Conservation (phyloP, 129 eudicot genomes). For the Flaveria brownii region DNA sequence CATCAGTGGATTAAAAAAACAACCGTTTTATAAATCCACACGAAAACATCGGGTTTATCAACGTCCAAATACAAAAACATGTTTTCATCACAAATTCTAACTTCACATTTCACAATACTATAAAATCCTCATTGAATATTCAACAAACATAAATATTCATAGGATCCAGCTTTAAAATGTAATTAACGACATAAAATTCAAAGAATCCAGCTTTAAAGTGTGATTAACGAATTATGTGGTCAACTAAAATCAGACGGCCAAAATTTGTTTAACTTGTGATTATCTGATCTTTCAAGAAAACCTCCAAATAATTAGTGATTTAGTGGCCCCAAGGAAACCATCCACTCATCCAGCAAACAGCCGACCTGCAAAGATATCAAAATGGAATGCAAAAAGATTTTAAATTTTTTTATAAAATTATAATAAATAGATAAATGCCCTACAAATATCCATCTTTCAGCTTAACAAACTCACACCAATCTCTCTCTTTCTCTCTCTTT, state of each 20-base stretch:
- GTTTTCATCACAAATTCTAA: neutral
- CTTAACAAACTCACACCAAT: neutral
- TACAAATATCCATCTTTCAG: constrained; percentile 29
- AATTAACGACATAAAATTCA: constrained; percentile 6
- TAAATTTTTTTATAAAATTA: no score
- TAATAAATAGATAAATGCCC: neutral
- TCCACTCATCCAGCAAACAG: constrained; percentile 7
- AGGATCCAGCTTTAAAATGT: constrained; percentile 2
- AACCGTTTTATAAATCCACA: no score
- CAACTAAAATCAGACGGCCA: constrained; percentile 11
- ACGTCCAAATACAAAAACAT: neutral
- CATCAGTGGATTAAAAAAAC: no score
- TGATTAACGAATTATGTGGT: neutral
- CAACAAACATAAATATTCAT: neutral
- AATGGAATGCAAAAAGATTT: neutral
- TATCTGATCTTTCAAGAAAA: constrained; percentile 22
- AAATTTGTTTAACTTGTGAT: neutral
- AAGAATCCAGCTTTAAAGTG: neutral
- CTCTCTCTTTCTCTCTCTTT: neutral
- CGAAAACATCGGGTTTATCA: no score
- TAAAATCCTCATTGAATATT: neutral
- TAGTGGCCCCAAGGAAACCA: neutral
- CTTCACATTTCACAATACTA: neutral
- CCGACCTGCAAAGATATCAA: constrained; percentile 10
- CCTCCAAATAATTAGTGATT: neutral